These are phyloP conservation scores for Collybia sordida DNA, from an alignment of 768 basidiomycete species.

Conservation along the genomic window DNA sequence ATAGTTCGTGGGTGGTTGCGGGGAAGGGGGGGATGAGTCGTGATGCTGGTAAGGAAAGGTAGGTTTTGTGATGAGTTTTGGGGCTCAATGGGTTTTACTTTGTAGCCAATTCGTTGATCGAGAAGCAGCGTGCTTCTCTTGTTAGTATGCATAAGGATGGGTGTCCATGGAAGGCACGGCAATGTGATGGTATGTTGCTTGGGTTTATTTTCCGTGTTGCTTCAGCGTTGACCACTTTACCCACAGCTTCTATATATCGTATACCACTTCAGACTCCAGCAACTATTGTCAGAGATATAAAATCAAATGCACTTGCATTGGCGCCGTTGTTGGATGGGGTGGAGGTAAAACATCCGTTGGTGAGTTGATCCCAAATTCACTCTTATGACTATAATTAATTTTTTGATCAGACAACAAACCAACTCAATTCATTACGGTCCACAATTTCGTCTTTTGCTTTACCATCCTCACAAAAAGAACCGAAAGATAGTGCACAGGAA, in stretches of 20 bases:
- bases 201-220: neutral
- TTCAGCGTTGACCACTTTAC: neutral
- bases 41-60: slow-evolving; percentile 68
- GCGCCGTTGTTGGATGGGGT: slow-evolving; percentile 54
- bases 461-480: neutral
- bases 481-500: neutral
- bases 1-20: slow-evolving; percentile 71
- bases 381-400: neutral
- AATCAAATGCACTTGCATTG: slow-evolving; percentile 49
- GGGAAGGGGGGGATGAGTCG: slow-evolving; percentile 68
- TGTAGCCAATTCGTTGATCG: slow-evolving; percentile 66
- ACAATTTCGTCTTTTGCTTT: slow-evolving; percentile 40
- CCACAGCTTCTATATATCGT: slow-evolving; percentile 66
- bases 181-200: slow-evolving; percentile 67
- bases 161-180: slow-evolving; percentile 81
- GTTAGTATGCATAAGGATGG: slow-evolving; percentile 76
- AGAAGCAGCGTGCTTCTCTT: slow-evolving; percentile 67
- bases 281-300: slow-evolving; percentile 62
- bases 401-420: slow-evolving; percentile 51
- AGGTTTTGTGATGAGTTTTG: slow-evolving; percentile 13
- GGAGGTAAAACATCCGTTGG: slow-evolving; percentile 71
- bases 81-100: neutral
- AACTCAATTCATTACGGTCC: slow-evolving; percentile 52
- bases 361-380: slow-evolving; percentile 30
- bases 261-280: slow-evolving; percentile 69